A percentile compares a stretch with the other conserved stretches of the same genome.
phyloP scores from a whole-genome alignment of 1,139 yeast species.

The Suhomyces bribrorum region DNA sequence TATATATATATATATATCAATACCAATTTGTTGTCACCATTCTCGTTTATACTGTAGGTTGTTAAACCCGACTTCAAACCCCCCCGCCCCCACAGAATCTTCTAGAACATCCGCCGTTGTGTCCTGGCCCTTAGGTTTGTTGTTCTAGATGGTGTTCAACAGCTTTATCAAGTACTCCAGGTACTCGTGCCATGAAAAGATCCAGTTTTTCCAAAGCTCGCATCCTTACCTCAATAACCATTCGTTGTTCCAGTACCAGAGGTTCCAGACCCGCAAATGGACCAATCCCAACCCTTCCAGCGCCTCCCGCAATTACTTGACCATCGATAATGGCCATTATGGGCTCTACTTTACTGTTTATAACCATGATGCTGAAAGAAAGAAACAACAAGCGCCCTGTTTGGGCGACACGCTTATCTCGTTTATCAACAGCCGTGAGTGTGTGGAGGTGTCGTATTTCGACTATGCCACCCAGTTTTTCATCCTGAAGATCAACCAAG shows the following conservation, averaged over 20 bases:
- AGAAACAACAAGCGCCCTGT: constrained; percentile 11
- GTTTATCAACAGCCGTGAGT: constrained; percentile 10
- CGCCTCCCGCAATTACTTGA: constrained; percentile 27
- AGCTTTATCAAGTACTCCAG: constrained; percentile 31
- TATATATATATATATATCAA: too few relatives aligned
- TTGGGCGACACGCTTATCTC: constrained; percentile 16
- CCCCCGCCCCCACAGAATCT: neutral
- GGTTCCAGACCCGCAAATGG: constrained; percentile 27
- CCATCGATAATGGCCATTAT: constrained; percentile 45
- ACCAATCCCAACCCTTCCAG: constrained; percentile 31
- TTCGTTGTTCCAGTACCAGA: constrained; percentile 23
- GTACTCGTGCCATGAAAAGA: constrained; percentile 22
- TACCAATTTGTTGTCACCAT: too few relatives aligned
- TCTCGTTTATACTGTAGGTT: too few relatives aligned
- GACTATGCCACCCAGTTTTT: constrained; percentile 25
- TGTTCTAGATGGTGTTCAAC: constrained; percentile 23
- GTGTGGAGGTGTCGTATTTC: constrained; percentile 7
- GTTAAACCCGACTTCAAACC: too few relatives aligned
- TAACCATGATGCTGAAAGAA: constrained; percentile 37
- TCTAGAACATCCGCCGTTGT: neutral
- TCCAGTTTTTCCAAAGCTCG: constrained; percentile 45
- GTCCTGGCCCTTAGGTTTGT: neutral
- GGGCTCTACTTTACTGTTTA: constrained; percentile 47
- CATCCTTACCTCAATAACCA: constrained; percentile 35
- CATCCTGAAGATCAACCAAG: constrained; percentile 35